Conservation (phyloP, 1,139 yeast genomes). For the Pichia sp. region DNA sequence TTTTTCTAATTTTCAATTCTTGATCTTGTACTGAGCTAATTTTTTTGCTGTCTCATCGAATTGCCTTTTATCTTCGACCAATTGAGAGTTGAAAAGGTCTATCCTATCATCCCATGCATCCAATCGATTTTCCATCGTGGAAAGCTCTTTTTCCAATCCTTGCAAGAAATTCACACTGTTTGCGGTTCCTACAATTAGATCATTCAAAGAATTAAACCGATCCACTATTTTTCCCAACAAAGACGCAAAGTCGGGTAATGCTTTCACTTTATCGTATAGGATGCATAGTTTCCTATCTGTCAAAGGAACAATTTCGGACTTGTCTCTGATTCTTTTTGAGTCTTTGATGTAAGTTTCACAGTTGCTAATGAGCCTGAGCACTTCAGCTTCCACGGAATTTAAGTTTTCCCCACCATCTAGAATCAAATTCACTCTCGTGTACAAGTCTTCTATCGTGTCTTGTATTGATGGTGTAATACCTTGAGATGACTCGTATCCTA, state of each 20-base stretch:
- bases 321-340: constrained; percentile 16
- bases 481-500: constrained; percentile 14
- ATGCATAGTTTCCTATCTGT: constrained; percentile 21
- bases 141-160: constrained; percentile 18
- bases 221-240: constrained; percentile 17
- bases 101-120: constrained; percentile 23
- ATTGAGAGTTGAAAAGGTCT: constrained; percentile 17
- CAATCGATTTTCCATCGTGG: constrained; percentile 17
- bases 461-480: constrained; percentile 19
- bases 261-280: constrained; percentile 20
- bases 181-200: constrained; percentile 14
- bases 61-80: constrained; percentile 8
- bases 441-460: constrained; percentile 25
- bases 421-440: constrained; percentile 21
- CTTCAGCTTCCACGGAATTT: constrained; percentile 16
- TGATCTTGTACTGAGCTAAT: constrained; percentile 2
- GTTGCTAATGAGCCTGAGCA: constrained; percentile 15
- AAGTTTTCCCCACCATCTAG: constrained; percentile 17
- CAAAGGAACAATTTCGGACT: constrained; percentile 11
- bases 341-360: constrained; percentile 15
- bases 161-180: constrained; percentile 15
- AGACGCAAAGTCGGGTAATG: constrained; percentile 20
- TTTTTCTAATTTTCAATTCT: not conserved
- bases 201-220: constrained; percentile 22
- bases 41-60: constrained; percentile 14